These are phyloP conservation scores for Pulveroboletus sp. DNA, from an alignment of 768 basidiomycete species.

Conservation along the genomic window DNA sequence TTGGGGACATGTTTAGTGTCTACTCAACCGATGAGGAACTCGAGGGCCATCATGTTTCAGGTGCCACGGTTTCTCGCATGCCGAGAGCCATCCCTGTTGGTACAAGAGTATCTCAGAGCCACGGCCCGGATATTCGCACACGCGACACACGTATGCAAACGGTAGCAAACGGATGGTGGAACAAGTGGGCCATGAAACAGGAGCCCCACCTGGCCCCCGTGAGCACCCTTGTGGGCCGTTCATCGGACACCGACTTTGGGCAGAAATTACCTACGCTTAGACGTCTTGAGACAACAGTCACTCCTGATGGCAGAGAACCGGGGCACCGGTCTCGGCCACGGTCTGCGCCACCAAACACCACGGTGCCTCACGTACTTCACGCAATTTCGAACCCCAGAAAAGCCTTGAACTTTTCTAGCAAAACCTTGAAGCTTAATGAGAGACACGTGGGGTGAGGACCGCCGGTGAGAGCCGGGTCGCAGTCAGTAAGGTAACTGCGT, in stretches of 20 bases:
- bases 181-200: conserved; percentile 41
- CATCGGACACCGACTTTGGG: conserved; percentile 6
- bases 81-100: conserved; percentile 29
- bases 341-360: conserved; percentile 24
- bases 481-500: conserved; percentile 4
- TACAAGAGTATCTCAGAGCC: conserved; percentile 27
- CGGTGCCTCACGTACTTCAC: conserved; percentile 16
- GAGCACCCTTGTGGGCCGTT: conserved; percentile 13
- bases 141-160: conserved; percentile 33
- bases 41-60: conserved; percentile 18
- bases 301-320: conserved; percentile 39
- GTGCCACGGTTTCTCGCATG: conserved; percentile 30
- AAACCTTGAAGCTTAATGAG: conserved; percentile 6
- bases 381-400: conserved; percentile 18
- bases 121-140: conserved; percentile 17
- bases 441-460: conserved; percentile 9
- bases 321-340: conserved; percentile 24
- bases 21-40: conserved; percentile 40
- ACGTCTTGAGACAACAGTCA: conserved; percentile 46
- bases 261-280: conserved; percentile 34
- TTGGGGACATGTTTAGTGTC: conserved; percentile 41
- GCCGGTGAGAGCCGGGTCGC: background rate
- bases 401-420: conserved; percentile 9
- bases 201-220: conserved; percentile 15
- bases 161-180: conserved; percentile 49